A percentile compares a stretch with the other conserved stretches of the same genome.
phyloP scores from a whole-genome alignment of 2,329 filamentous ascomycete genomes.

The Fusarium napiforme region DNA sequence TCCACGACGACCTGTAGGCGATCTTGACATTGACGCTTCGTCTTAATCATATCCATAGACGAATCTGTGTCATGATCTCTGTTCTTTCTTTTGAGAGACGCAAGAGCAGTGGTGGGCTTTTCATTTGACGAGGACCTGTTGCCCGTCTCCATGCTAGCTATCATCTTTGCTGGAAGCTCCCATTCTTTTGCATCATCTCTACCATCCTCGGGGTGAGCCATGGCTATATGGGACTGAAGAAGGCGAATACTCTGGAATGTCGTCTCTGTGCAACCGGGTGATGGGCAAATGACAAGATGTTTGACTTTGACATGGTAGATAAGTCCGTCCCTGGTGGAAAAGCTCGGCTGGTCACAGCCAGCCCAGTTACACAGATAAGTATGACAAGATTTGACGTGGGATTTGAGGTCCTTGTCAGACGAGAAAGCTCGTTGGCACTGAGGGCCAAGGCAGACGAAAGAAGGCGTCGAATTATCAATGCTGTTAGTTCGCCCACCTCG shows the following conservation, averaged over 20 bases:
- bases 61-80: slow-evolving; percentile 6
- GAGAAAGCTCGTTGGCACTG: slow-evolving; percentile 43
- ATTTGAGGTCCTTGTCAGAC: slow-evolving; percentile 38
- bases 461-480: slow-evolving; percentile 23
- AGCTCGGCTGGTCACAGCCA: slow-evolving; percentile 50
- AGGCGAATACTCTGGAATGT: slow-evolving; percentile 49
- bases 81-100: slow-evolving; percentile 23
- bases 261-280: slow-evolving; percentile 52
- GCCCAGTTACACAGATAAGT: slow-evolving; percentile 55
- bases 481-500: slow-evolving; percentile 17
- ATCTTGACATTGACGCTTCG: slow-evolving; percentile 52
- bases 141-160: background rate
- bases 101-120: slow-evolving; percentile 11
- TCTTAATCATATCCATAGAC: slow-evolving; percentile 41
- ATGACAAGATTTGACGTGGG: slow-evolving; percentile 44
- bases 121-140: background rate
- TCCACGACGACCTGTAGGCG: slow-evolving; percentile 51
- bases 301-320: slow-evolving; percentile 57
- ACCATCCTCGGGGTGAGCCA: slow-evolving; percentile 47
- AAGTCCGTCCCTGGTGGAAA: slow-evolving; percentile 52
- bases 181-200: slow-evolving; percentile 41
- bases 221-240: slow-evolving; percentile 52
- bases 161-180: slow-evolving; percentile 32
- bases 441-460: slow-evolving; percentile 44
- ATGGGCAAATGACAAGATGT: slow-evolving; percentile 56